These are phyloP conservation scores for Juncus inflexus DNA, from an alignment of 176 grass and related monocot species.

Conservation along the genomic window DNA sequence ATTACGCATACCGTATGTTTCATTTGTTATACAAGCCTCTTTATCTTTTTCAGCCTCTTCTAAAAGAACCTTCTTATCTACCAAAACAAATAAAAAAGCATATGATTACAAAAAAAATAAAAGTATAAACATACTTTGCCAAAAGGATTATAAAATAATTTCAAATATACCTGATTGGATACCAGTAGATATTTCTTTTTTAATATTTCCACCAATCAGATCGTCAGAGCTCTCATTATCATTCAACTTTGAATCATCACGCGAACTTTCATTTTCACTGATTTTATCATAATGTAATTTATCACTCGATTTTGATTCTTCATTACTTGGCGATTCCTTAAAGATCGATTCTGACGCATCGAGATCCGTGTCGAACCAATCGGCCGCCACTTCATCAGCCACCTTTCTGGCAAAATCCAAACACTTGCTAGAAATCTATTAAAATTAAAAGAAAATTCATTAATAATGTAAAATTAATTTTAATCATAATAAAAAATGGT, in stretches of 20 bases:
- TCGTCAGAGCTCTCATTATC: neutral
- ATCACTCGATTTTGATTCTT: neutral
- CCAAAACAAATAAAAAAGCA: neutral
- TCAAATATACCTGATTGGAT: neutral
- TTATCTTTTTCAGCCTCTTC: slow-evolving; percentile 12
- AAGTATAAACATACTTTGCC: too few relatives aligned
- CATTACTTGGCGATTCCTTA: slow-evolving; percentile 8
- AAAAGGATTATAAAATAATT: too few relatives aligned
- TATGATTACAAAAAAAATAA: slow-evolving; percentile 2
- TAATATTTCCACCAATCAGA: neutral
- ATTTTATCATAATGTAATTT: neutral
- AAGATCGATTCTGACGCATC: neutral
- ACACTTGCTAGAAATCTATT: slow-evolving; percentile 29
- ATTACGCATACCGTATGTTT: slow-evolving; percentile 34
- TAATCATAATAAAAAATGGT: slow-evolving; percentile 8
- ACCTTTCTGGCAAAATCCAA: slow-evolving; percentile 46
- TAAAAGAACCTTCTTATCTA: slow-evolving; percentile 17
- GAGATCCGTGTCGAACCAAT: slow-evolving; percentile 25
- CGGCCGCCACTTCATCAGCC: slow-evolving; percentile 41
- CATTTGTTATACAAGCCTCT: slow-evolving; percentile 22
- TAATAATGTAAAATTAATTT: neutral
- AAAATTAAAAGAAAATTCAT: slow-evolving; percentile 21
- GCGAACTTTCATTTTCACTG: neutral
- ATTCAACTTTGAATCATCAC: slow-evolving; percentile 4
- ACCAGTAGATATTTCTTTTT: neutral